Conservation (phyloP, 331 rosid genomes). For the Acacia pycnantha region DNA sequence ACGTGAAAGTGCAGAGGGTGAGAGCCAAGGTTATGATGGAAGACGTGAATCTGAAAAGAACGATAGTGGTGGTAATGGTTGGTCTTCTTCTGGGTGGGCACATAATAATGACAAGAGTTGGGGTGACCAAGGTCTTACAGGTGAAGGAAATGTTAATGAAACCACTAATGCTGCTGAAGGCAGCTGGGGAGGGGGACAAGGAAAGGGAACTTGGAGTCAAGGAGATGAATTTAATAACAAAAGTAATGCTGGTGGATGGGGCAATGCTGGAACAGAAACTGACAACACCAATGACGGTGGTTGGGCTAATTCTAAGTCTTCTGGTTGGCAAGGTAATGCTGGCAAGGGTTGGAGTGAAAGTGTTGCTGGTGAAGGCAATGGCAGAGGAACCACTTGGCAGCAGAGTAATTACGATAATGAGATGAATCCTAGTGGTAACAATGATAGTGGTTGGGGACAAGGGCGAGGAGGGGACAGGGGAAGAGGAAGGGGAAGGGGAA, state of each 20-base stretch:
- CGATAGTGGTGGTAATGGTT: background rate
- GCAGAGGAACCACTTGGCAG: background rate
- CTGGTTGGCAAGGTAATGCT: background rate
- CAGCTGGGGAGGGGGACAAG: background rate
- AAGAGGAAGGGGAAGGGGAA: conserved; percentile 35
- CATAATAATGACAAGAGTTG: background rate
- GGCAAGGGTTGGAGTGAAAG: conserved; percentile 5
- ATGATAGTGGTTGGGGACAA: conserved; percentile 23
- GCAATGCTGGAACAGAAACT: background rate
- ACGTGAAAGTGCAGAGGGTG: background rate
- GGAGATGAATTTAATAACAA: background rate
- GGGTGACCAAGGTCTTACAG: background rate
- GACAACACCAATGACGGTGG: background rate
- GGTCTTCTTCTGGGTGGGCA: conserved; percentile 4
- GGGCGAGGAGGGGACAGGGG: conserved; percentile 31
- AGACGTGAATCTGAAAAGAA: background rate
- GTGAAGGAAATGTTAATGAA: background rate
- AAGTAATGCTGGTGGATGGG: background rate
- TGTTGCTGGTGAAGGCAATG: background rate
- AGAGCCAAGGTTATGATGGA: background rate
- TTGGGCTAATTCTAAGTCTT: background rate
- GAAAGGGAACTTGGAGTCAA: background rate
- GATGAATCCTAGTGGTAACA: background rate
- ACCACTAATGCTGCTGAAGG: background rate
- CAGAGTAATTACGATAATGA: background rate